Evolutionary conservation across 1,139 yeast genomes (phyloP), one percentile per base, ranked within the genome.

Genomic region (Geotrichum reessii): DNA sequence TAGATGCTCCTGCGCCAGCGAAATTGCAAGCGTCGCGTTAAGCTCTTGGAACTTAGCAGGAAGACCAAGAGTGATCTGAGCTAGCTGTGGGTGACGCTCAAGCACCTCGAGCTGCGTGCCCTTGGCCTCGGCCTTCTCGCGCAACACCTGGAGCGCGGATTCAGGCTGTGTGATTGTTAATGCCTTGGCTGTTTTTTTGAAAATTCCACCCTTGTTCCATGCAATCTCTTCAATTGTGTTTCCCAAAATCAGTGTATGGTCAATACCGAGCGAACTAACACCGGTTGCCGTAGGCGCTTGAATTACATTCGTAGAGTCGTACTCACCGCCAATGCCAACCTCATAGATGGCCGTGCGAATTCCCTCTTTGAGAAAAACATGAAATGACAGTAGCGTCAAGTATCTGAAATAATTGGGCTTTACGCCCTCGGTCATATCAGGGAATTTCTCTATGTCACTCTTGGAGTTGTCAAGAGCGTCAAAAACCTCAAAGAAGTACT

Each of bases 281-380:
- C 96, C 99, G 44, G 96, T 86, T 1, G 84, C 95, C 0, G 90
- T 82, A 11, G 99, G 99, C 50, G 78, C 74, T 44, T 79, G 83
- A 54, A 95, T 82, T 12, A 95, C 82, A 70, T 95, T 95, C 11
- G 99, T 95, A 12, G 97, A 89, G 72, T 95, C 99, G 69, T 84
- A 89, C 69, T 89, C 95, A 11, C 99, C 99, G 31, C 99, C 99
- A 56, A 95, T 96, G 17, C 99, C 99, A 27, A 95, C 99, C 71
- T 95, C 99, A 68, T 89, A 90, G 51, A 95, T 86, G 12, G 99
- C 98, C 19, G 96, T 83, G 67, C 91, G 89, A 28, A 95, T 92
- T 1, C 89, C 87, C 73, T 93, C 99, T 61, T 83, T 79, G 74
- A 90, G 71, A 67, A 95, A 95, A 1, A 90, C 87, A 70, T 95